A percentile compares a stretch with the other conserved stretches of the same genome.
Conservation (phyloP, 257 asterid species). For the Capsicum rhomboideum region DNA sequence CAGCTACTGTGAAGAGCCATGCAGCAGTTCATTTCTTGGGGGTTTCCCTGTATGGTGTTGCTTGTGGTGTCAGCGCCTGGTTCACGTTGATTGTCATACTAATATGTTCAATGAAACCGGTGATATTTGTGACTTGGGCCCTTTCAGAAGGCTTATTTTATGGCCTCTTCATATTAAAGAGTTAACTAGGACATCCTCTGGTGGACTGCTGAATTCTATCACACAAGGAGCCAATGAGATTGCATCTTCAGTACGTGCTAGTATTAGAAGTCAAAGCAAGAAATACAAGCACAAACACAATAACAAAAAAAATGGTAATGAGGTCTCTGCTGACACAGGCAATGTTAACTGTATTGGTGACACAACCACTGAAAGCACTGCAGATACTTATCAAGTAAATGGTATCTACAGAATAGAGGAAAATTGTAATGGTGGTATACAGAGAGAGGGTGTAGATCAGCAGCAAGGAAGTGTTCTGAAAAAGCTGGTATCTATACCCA, state of each 20-base stretch:
- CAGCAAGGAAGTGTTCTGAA: conserved; percentile 38
- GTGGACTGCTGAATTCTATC: conserved; percentile 81
- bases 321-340: conserved; percentile 42
- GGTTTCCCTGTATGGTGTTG: conserved; percentile 98
- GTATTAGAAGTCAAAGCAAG: conserved; percentile 72
- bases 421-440: conserved; percentile 27
- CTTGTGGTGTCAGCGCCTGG: conserved; percentile 95
- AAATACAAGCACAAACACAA: conserved; percentile 45
- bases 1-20: conserved; percentile 97
- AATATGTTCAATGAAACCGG: conserved; percentile 76
- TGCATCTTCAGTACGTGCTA: conserved; percentile 95
- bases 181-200: conserved; percentile 43
- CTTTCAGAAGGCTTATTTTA: conserved; percentile 74
- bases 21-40: too few relatives aligned
- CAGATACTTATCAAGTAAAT: conserved; percentile 38
- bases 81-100: conserved; percentile 91
- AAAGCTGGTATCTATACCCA: conserved; percentile 43
- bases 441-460: conserved; percentile 35
- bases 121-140: conserved; percentile 89
- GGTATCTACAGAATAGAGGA: conserved; percentile 47
- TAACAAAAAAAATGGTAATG: conserved; percentile 30
- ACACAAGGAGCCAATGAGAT: conserved; percentile 97
- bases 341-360: conserved; percentile 46
- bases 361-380: conserved; percentile 37
- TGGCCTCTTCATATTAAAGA: conserved; percentile 77